Evolutionary conservation across 78 protist genomes (phyloP).

Genomic region (Isochrysis galbana): DNA sequence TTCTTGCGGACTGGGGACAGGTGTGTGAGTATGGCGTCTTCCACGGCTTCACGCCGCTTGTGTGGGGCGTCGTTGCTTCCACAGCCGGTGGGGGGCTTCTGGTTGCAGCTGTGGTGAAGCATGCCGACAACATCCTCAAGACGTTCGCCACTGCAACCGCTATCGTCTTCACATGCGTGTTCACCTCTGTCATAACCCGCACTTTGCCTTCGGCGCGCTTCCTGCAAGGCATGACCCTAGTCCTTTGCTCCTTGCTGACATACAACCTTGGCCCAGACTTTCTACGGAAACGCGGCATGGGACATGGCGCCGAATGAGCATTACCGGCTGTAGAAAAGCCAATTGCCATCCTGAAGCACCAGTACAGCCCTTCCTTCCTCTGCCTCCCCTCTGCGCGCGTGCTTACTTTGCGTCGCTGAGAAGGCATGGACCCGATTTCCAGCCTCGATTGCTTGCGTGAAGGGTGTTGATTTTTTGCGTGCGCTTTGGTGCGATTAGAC

Average conservation of each 20-base stretch:
- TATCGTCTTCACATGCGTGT: not conserved
- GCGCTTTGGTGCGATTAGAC: too few species aligned
- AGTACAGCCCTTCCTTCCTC: too few species aligned
- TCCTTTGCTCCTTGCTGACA: not conserved
- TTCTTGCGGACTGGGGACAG: not conserved
- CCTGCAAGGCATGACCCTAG: not conserved
- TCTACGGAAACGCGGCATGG: too few species aligned
- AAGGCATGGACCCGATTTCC: too few species aligned
- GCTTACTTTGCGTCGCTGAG: too few species aligned
- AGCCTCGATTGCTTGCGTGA: too few species aligned
- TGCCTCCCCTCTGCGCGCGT: too few species aligned
- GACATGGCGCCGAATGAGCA: too few species aligned
- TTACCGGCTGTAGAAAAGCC: too few species aligned
- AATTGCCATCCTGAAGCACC: too few species aligned
- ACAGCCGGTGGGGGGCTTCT: slow-evolving; percentile 29
- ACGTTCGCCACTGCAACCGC: not conserved
- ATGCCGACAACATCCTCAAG: slow-evolving; percentile 45
- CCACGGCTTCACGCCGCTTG: not conserved
- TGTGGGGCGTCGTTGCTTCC: not conserved
- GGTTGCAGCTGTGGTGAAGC: slow-evolving; percentile 28
- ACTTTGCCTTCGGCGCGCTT: not conserved
- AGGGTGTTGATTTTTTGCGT: too few species aligned
- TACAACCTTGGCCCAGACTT: too few species aligned
- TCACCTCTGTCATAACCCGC: not conserved
- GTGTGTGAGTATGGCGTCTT: not conserved